Conservation (phyloP, 495 filamentous ascomycete genomes). For the Neurospora sublineolata region DNA sequence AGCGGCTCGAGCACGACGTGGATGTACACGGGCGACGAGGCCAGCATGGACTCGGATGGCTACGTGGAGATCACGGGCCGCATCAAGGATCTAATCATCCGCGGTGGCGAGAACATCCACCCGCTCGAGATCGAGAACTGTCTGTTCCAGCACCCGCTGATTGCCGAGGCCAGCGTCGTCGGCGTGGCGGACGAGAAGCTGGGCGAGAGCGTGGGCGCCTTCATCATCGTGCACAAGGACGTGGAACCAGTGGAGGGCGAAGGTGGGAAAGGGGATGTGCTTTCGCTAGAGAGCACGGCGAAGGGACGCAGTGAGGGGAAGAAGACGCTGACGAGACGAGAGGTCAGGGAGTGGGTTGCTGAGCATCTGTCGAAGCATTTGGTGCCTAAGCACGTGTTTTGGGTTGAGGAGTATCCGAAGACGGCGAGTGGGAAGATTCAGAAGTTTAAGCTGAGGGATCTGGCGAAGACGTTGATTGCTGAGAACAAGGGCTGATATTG, state of each 20-base stretch:
- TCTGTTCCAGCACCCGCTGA: slow-evolving; percentile 55
- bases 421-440: slow-evolving; percentile 96
- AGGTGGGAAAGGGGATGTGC: slow-evolving; percentile 1
- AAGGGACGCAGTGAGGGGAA: slow-evolving; percentile 2
- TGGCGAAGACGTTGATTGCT: slow-evolving; percentile 21
- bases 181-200: slow-evolving; percentile 75
- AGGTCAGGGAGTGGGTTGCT: slow-evolving; percentile 62
- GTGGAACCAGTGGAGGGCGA: slow-evolving; percentile 21
- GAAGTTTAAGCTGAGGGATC: slow-evolving; percentile 76
- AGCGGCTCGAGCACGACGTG: slow-evolving; percentile 25
- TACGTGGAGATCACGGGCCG: slow-evolving; percentile 53
- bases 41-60: slow-evolving; percentile 64
- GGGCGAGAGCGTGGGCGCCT: slow-evolving; percentile 79
- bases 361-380: slow-evolving; percentile 60
- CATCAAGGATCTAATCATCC: slow-evolving; percentile 86
- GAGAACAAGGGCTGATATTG: neutral
- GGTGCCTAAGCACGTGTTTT: slow-evolving; percentile 87
- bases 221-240: slow-evolving; percentile 48
- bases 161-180: slow-evolving; percentile 70
- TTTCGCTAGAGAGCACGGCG: neutral
- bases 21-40: slow-evolving; percentile 78
- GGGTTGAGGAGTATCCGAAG: slow-evolving; percentile 72
- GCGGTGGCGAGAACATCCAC: slow-evolving; percentile 92
- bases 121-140: slow-evolving; percentile 90
- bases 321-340: slow-evolving; percentile 36